Base-by-base conservation (phyloP, 176 grass and related monocot genomes). In the Bromus sterilis region DNA sequence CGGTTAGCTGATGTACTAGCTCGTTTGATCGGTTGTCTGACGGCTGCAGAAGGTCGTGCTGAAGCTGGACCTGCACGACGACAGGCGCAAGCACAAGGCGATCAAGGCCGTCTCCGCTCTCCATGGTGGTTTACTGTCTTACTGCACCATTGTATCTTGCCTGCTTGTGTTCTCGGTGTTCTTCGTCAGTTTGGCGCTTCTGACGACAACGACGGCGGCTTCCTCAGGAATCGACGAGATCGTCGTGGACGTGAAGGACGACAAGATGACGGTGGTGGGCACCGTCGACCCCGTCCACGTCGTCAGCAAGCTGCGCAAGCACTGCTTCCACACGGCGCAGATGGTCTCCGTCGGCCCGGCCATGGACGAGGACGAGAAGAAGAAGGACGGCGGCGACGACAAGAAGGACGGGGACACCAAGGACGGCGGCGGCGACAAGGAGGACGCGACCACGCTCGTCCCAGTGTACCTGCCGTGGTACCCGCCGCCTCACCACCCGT, bases 31-130 rank as follows among this genome's bases (percentile, higher is more conserved):
- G 21, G 3, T 35, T 14, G 0, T 75, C 11, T 26, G 23, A 62
- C 5, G 11, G 8, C 25, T 34, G 44, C 89, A 91, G 91, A 92
- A 94, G 69, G 21, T 93, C 13, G 83, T 97, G 70, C 58, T 97
- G 40, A 92, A 92, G 70, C 62, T 97, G 87, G 80, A 92, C 82
- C 30, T 98, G 76, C 92, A 93, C 74, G 84, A 91, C 65, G 32
- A 87, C 49, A 94, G 71, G 87, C 86, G 87, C 1, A 98, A 98
- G 88, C 79, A 79, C 78, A 91, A 78, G 88, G 95, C 90, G 25
- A 43, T 98, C 65, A 93, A 88, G 42, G 71, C 76, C 0, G 95
- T 93, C 59, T 93, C 95, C 64, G 12, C 49, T 11, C 89, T 93
- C 55, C 34, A 35, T 1, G 92, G 95, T 92, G 18, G 33, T 2